Evolutionary conservation across 2,329 filamentous ascomycete species (phyloP).

Genomic region (Sporothrix dimorphospora): DNA sequence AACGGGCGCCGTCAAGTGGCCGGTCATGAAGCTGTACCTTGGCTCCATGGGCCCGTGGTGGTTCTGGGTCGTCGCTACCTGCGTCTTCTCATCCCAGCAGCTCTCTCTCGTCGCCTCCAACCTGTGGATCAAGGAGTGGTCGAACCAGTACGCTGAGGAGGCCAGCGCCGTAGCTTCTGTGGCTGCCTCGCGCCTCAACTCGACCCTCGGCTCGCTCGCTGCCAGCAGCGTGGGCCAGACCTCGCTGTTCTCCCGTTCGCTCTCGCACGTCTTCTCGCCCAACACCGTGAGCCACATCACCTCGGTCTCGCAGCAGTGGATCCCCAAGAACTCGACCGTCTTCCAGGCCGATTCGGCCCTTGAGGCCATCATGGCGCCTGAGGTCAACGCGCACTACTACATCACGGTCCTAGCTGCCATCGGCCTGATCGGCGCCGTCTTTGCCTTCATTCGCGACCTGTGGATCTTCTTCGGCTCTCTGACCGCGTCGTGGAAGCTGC

Average conservation of each 20-base stretch:
- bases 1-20: constrained; percentile 83
- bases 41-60: constrained; percentile 93
- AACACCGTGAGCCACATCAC: constrained; percentile 8
- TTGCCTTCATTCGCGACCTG: constrained; percentile 80
- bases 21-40: constrained; percentile 84
- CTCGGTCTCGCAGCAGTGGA: constrained; percentile 27
- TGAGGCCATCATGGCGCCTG: constrained; percentile 37
- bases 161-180: constrained; percentile 5
- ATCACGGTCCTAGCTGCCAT: constrained; percentile 80
- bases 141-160: constrained; percentile 75
- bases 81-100: constrained; percentile 82
- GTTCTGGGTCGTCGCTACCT: constrained; percentile 80
- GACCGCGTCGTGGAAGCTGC: constrained; percentile 82
- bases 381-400: constrained; percentile 84
- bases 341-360: constrained; percentile 42
- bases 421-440: constrained; percentile 74
- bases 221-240: constrained; percentile 7
- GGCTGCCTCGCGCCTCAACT: constrained; percentile 9
- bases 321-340: constrained; percentile 42
- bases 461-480: constrained; percentile 93
- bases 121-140: constrained; percentile 94
- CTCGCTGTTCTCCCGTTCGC: constrained; percentile 24
- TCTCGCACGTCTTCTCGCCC: constrained; percentile 27
- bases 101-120: constrained; percentile 85
- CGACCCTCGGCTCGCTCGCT: constrained; percentile 21